Evolutionary conservation across 495 filamentous ascomycete species (phyloP), one percentile per base, ranked within the genome.

Genomic region (Amniculicola lignicola): DNA sequence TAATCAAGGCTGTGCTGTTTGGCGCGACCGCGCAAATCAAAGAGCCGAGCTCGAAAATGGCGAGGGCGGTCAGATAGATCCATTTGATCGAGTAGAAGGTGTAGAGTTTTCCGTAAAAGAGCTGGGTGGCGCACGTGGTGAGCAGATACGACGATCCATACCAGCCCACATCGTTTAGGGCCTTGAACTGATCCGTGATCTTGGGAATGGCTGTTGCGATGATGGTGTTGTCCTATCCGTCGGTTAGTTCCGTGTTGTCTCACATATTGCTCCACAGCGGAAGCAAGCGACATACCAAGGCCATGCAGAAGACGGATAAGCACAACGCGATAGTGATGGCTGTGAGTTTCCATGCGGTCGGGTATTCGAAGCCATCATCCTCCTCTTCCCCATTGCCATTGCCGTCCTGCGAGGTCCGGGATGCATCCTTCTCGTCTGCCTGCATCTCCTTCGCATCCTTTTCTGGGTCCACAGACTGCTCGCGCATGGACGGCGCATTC

Each of bases 201-300:
- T 81, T 82, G 9, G 89, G 89, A 48, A 92, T 91, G 15, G 89
- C 89, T 0, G 88, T 92, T 11, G 86, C 84, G 46, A 94, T 88
- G 59, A 93, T 92, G 5, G 88, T 88, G 58, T 86, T 85, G 66
- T 86, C 83, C 51, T 62, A 21, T 46, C 37, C 39, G n/a, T n/a
- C 12, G 54, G 25, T 36, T 1, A 18, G 59, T 57, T 53, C 40
- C 55, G 42, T 21, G 49, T 15, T 23, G 19, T 42, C 22, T 42
- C 15, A 40, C 37, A 40, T 40, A 18, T 9, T 6, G 37, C 37
- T 6, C 6, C 37, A 9, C 9, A 19, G 6, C 37, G 37, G 19
- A 33, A 9, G 62, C 35, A 21, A 55, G 38, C 1, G 1, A 51
- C 75, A 45, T 59, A 82, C 80, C 69, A 87, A 64, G 10, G 84